Base-by-base conservation (phyloP, 495 filamentous ascomycete genomes). In the Podospora appendiculata region DNA sequence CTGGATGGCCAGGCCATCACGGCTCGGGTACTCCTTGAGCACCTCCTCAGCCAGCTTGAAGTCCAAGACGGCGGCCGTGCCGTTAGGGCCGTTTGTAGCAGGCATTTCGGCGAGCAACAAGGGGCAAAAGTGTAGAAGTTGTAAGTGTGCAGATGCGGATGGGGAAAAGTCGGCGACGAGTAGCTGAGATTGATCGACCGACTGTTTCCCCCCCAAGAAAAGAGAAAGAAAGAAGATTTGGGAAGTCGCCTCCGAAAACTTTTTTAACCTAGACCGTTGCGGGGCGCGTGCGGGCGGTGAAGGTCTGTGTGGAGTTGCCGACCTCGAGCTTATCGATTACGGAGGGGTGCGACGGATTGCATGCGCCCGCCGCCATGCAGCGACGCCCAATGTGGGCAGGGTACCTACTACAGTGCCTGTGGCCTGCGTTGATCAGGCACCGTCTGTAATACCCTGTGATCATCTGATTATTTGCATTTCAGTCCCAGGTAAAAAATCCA, bases 1-100 rank as follows among this genome's bases (percentile, higher is more conserved):
- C 57, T 86, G 76, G 55, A 88, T 82, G 68, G 87, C 83, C 54
- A 99, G 81, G 53, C 93, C 93, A 82, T 97, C 93, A 56, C 73
- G 71, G 66, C 73, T 75, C 34, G 76, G 51, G 65, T 95, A 96
- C 47, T 88, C 80, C 61, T 85, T 74, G 59, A 96, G 78, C 42
- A 90, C 73, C 66, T 94, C 84, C 48, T 91, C 65, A 51, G 94
- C 94, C 58, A 74, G 83, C 58, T 76, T 74, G 66, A 63, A 66
- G 66, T 78, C 71, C 33, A 79, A 67, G 51, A 70, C 54, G 47
- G 61, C 62, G 33, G 60, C 66, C 47, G 65, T 67, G 57, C 64
- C 64, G 42, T 59, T 64, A 49, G 59, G 52, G 54, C 84, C 84
- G 69, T 89, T 86, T 54, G 79, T 74, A 61, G 84, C 77, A 67